phyloP scores from a whole-genome alignment of 495 filamentous ascomycete genomes.

The Filosporella fistucella region DNA sequence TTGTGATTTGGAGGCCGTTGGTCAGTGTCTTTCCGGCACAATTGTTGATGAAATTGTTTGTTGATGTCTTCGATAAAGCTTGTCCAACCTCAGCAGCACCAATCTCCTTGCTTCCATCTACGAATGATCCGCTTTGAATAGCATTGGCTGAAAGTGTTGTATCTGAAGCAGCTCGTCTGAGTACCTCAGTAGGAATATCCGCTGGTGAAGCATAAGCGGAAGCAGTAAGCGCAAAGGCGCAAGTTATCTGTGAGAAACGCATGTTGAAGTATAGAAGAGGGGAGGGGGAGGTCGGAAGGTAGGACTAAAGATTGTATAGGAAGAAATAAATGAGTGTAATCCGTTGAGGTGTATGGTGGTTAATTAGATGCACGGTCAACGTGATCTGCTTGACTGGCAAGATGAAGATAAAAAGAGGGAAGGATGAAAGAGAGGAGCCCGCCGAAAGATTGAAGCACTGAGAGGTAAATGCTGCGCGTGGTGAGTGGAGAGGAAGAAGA shows the following conservation, averaged over 20 bases:
- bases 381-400: constrained; percentile 31
- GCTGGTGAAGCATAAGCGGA: constrained; percentile 14
- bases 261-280: constrained; percentile 18
- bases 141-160: constrained; percentile 15
- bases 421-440: constrained; percentile 23
- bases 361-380: constrained; percentile 29
- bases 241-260: constrained; percentile 18
- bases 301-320: constrained; percentile 2
- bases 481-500: constrained; percentile 15
- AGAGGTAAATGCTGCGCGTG: constrained; percentile 13
- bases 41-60: constrained; percentile 65
- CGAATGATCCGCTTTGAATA: constrained; percentile 22
- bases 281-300: neutral
- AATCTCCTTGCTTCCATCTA: constrained; percentile 18
- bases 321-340: constrained; percentile 20
- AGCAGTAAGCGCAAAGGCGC: constrained; percentile 17
- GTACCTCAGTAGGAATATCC: neutral
- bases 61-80: constrained; percentile 18
- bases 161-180: neutral
- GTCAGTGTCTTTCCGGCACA: constrained; percentile 63
- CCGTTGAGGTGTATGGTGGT: constrained; percentile 24
- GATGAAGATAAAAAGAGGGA: constrained; percentile 21
- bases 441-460: constrained; percentile 12
- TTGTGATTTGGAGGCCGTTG: constrained; percentile 59
- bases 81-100: constrained; percentile 18